Evolutionary conservation across 768 basidiomycete species (phyloP).

Genomic region (Podaxis carcinomalis): DNA sequence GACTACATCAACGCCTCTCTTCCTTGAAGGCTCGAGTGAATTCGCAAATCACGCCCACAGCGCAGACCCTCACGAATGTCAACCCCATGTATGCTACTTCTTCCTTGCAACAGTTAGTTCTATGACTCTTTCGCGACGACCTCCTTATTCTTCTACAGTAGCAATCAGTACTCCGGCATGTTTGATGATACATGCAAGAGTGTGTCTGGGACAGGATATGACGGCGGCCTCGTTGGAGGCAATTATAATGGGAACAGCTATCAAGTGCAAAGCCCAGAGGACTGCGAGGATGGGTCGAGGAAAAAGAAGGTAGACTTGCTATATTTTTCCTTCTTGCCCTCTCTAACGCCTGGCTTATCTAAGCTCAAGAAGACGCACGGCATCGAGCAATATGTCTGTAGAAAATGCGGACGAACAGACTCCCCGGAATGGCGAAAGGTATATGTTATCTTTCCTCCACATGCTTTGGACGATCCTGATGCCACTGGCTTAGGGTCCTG

Average conservation of each 20-base stretch:
- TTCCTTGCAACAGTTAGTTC: constrained; percentile 19
- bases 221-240: neutral
- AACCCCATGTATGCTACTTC: constrained; percentile 34
- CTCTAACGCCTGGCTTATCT: neutral
- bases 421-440: constrained; percentile 98
- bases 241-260: constrained; percentile 3
- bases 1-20: constrained; percentile 57
- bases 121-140: neutral
- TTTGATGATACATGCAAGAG: neutral
- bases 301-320: constrained; percentile 54
- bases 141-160: constrained; percentile 3
- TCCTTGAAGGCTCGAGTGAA: constrained; percentile 33
- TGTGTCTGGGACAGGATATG: neutral
- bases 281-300: constrained; percentile 40
- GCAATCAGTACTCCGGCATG: neutral
- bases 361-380: constrained; percentile 45
- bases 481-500: constrained; percentile 60
- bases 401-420: constrained; percentile 91
- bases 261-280: neutral
- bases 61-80: constrained; percentile 18
- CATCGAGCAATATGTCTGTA: constrained; percentile 77
- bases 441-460: constrained; percentile 8
- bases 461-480: constrained; percentile 1
- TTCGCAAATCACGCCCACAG: constrained; percentile 18
- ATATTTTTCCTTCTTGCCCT: neutral